These are phyloP conservation scores for Saccharomyces jurei DNA, from an alignment of 805 yeast species.

Conservation along the genomic window DNA sequence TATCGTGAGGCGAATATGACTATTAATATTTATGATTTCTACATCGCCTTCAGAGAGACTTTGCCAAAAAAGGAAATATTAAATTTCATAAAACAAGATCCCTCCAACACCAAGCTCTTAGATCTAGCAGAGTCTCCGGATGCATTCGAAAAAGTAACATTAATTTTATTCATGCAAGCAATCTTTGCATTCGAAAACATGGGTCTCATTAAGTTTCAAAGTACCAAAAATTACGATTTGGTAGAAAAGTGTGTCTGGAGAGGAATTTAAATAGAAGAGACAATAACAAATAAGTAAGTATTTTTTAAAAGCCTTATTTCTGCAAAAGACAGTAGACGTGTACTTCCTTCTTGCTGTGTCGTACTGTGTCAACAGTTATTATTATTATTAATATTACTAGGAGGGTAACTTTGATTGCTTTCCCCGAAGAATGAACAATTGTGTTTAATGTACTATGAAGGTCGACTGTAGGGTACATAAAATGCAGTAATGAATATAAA, in stretches of 20 bases:
- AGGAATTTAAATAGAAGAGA: conserved; percentile 16
- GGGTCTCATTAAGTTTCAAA: conserved; percentile 59
- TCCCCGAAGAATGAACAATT: neutral
- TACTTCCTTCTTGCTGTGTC: neutral
- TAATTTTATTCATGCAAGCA: conserved; percentile 70
- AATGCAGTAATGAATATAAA: neutral
- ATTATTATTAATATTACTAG: neutral
- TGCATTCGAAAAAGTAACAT: conserved; percentile 54
- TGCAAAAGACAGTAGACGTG: neutral
- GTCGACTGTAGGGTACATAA: neutral
- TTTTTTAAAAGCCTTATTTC: too few relatives aligned
- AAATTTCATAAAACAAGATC: conserved; percentile 19
- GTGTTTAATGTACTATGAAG: neutral
- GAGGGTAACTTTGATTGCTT: too few relatives aligned
- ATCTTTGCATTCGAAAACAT: conserved; percentile 60
- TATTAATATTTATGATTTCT: conserved; percentile 63
- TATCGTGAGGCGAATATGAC: conserved; percentile 72
- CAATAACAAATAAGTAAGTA: neutral
- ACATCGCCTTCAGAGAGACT: conserved; percentile 48
- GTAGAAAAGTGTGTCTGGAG: conserved; percentile 31
- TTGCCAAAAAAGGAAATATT: conserved; percentile 30
- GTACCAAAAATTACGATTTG: conserved; percentile 28
- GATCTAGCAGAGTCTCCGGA: conserved; percentile 16
- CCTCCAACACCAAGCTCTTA: conserved; percentile 14
- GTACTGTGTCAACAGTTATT: neutral